Evolutionary conservation across 352 stramenopile species (phyloP), one percentile per base, ranked within the genome.

Genomic region (Elongisporangium senticosum): DNA sequence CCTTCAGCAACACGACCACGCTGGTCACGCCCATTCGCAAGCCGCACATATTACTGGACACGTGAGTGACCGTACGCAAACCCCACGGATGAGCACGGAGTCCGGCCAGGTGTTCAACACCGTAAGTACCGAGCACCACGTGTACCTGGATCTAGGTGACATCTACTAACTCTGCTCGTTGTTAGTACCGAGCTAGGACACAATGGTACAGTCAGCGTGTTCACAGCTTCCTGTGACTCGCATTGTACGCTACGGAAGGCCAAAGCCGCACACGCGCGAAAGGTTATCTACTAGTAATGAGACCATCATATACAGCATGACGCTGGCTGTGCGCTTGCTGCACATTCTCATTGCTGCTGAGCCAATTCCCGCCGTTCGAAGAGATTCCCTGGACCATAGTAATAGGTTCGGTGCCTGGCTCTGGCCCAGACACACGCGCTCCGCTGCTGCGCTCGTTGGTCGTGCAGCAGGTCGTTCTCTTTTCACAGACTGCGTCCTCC

Each of bases 131-230:
- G 71, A 86, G 37, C 81, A 89, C 58, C 60, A 80, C 3, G 79
- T 77, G 3, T 80, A 77, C 55, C 58, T 91, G 14, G 71, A 88
- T 48, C 59, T 92, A 19, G 73, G 72, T 24, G 74, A 87, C 48
- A 91, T 93, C 56, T 90, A 90, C 54, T 76, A 93, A 58, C 67
- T 93, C 14, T 89, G 79, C 50, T 89, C 84, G 40, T 61, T 91
- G 19, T 93, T 20, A 91, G 80, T 49, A 79, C 89, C 10, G 75
- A 86, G 37, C 68, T 91, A 2, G 82, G 89, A 58, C 74, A 67
- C 10, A 37, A 37, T 2, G 3, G 26, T 1, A 6, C 26, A 11
- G 26, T 37, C 26, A 37, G 26, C 8, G 26, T 6, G 3, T 37
- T 37, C 26, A 67, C 69, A 19, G 77, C 20, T 59, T 79, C 2